Base-by-base conservation (phyloP, 2,329 filamentous ascomycete species). In the Exophiala bonariae region DNA sequence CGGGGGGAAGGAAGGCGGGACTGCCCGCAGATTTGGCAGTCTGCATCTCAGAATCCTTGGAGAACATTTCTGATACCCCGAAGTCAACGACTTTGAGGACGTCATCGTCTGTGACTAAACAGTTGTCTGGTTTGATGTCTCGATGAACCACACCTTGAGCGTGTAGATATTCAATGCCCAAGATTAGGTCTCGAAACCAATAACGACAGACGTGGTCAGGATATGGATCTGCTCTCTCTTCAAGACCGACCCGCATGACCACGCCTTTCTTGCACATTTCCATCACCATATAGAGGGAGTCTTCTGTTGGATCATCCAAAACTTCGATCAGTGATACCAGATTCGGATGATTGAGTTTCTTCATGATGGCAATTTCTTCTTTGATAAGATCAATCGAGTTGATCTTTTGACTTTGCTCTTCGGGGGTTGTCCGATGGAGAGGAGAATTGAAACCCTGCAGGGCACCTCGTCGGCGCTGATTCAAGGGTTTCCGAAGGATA, bases 241-340 rank as follows among this genome's bases (percentile, higher is more conserved):
- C 86, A n/a, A 97, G 72, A 3, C 89, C 89, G 45, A 99, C 89
- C 62, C 91, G 92, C 91, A 97, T 97, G 41, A 96, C 82, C 17
- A 96, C 92, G 1, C 93, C 93, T 66, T 96, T 96, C 63, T 95
- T 93, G 74, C 93, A 99, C 89, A 96, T 95, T 67, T 99, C 93
- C 67, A 99, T 79, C 17, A 99, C 93, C 89, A 99, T 97, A 71
- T 96, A 99, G 10, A 99, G 72, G 3, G 91, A 96, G 67, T 99
- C 93, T 63, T 96, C 90, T 38, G 92, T 85, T 0, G 93, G 92
- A 63, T 97, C 93, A 65, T 97, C 93, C 41, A 99, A 75, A 3
- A 99, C 93, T 69, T 99, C 93, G 56, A 95, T 89, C 41, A 99
- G 73, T 36, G 87, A 84, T 11, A 97, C 92, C n/a, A 99, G 75